A percentile compares a stretch with the other conserved stretches of the same genome.
Conservation (phyloP, 805 yeast genomes). For the Candida rishiriensis region DNA sequence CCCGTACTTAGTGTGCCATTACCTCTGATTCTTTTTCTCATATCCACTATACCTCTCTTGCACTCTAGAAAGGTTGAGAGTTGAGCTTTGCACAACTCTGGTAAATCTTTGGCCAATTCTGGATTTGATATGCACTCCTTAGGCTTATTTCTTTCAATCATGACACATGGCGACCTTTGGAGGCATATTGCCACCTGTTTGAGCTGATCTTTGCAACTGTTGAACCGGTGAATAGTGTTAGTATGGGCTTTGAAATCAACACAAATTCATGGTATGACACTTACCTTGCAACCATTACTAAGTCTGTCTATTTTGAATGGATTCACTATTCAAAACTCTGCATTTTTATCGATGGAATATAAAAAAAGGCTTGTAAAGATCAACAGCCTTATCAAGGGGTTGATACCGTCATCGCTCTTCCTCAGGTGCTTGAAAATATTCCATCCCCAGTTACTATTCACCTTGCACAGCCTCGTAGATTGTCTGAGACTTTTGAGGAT, state of each 20-base stretch:
- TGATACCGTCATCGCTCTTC: no score
- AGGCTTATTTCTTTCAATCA: conserved; percentile 85
- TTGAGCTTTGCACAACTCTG: conserved; percentile 83
- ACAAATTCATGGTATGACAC: neutral
- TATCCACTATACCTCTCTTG: conserved; percentile 84
- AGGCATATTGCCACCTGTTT: conserved; percentile 94
- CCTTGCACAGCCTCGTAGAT: no score
- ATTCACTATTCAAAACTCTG: no score
- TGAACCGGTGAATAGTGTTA: neutral
- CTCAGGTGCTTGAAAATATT: no score
- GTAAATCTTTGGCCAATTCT: conserved; percentile 67
- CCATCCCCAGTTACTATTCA: no score
- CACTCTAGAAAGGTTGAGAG: conserved; percentile 86
- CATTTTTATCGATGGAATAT: no score
- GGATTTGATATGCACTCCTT: conserved; percentile 83
- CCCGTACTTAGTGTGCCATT: conserved; percentile 94
- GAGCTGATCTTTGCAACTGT: conserved; percentile 88
- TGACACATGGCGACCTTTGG: conserved; percentile 94
- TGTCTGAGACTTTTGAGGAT: no score
- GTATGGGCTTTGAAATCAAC: no score
- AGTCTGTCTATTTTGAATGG: neutral
- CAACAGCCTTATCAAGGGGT: no score
- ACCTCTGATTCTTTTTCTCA: conserved; percentile 87
- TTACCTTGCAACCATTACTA: conserved; percentile 9
- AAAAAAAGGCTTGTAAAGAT: no score